These are phyloP conservation scores for Grosmannia huntii DNA, from an alignment of 2,329 filamentous ascomycete genomes.

Conservation along the genomic window DNA sequence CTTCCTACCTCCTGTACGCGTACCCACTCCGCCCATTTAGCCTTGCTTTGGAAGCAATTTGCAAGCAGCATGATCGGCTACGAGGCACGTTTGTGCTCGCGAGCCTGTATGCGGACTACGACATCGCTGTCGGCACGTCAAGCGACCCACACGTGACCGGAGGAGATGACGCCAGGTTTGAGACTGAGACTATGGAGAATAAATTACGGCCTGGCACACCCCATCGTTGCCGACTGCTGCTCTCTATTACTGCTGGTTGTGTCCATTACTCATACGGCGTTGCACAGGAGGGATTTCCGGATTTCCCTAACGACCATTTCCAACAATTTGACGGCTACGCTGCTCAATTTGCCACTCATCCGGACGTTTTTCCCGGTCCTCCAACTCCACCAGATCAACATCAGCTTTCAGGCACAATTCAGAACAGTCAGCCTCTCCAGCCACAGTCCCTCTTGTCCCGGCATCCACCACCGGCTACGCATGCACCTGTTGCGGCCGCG, in stretches of 20 bases:
- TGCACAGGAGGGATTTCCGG: slow-evolving; percentile 36
- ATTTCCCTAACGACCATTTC: slow-evolving; percentile 35
- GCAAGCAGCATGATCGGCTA: not conserved
- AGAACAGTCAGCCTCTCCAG: slow-evolving; percentile 11
- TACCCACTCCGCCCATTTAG: slow-evolving; percentile 9
- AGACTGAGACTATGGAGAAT: not conserved
- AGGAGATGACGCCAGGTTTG: not conserved
- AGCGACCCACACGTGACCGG: not conserved
- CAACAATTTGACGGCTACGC: slow-evolving; percentile 32
- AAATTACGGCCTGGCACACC: not conserved
- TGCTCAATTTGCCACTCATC: slow-evolving; percentile 25
- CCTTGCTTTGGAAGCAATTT: slow-evolving; percentile 13
- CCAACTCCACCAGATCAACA: slow-evolving; percentile 38
- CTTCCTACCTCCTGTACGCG: not conserved
- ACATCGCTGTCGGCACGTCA: too few relatives aligned
- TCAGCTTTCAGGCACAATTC: slow-evolving; percentile 14
- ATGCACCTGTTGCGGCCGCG: slow-evolving; percentile 1
- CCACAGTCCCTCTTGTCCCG: slow-evolving; percentile 16
- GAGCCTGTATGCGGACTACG: not conserved
- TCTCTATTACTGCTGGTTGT: not conserved
- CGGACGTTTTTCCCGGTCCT: slow-evolving; percentile 28
- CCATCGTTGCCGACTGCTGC: not conserved
- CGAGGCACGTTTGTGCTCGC: not conserved
- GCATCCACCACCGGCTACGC: slow-evolving; percentile 16
- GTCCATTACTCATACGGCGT: slow-evolving; percentile 10